phyloP scores from a whole-genome alignment of 1,284 basidiomycete species.

The Flammula alnicola region DNA sequence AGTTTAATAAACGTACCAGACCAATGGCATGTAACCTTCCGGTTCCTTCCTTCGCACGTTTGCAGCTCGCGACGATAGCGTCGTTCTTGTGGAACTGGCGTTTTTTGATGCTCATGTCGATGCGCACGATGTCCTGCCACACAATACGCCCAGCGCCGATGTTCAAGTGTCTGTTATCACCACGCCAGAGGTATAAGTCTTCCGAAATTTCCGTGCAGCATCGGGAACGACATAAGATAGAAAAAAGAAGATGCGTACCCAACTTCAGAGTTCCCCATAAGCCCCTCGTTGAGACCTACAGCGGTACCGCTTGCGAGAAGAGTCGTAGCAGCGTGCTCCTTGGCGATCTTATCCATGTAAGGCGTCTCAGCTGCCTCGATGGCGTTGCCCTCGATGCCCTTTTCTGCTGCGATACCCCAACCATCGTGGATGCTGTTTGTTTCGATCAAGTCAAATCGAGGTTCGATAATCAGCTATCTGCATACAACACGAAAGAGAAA shows the following conservation, averaged over 20 bases:
- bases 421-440: slow-evolving; percentile 93
- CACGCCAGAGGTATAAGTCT: not conserved
- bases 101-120: slow-evolving; percentile 90
- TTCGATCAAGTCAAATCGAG: too few relatives aligned
- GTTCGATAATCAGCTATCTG: too few relatives aligned
- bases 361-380: slow-evolving; percentile 83
- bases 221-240: not conserved
- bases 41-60: slow-evolving; percentile 79
- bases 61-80: slow-evolving; percentile 71
- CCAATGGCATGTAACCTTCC: slow-evolving; percentile 86
- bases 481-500: slow-evolving; percentile 5
- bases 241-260: slow-evolving; percentile 59
- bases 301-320: slow-evolving; percentile 86
- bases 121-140: slow-evolving; percentile 94
- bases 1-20: slow-evolving; percentile 54
- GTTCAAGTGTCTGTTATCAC: slow-evolving; percentile 75
- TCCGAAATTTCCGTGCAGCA: not conserved
- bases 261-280: slow-evolving; percentile 97
- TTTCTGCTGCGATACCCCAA: slow-evolving; percentile 78
- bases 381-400: slow-evolving; percentile 82
- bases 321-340: slow-evolving; percentile 73
- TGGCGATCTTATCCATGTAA: slow-evolving; percentile 86
- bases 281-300: slow-evolving; percentile 86
- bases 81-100: slow-evolving; percentile 82
- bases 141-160: slow-evolving; percentile 91